phyloP scores from a whole-genome alignment of 2,329 filamentous ascomycete genomes.

The Fusarium globosum region DNA sequence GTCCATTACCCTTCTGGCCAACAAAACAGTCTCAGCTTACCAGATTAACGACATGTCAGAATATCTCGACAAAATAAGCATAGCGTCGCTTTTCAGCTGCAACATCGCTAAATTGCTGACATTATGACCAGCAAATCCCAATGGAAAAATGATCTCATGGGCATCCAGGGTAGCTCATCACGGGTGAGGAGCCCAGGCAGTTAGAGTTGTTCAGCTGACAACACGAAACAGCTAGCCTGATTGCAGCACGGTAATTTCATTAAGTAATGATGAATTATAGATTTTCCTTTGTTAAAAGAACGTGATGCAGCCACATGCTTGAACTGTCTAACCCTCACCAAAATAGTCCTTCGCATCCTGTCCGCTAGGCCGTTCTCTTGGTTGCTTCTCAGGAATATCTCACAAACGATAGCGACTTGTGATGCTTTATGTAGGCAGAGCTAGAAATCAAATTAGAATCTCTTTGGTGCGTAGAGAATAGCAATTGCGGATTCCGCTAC shows the following conservation, averaged over 20 bases:
- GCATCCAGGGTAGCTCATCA: background rate
- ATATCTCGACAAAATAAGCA: background rate
- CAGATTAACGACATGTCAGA: background rate
- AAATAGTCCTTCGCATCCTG: rapidly evolving
- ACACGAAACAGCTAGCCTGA: background rate
- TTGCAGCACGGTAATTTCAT: too few species aligned
- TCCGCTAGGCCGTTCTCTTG: rapidly evolving
- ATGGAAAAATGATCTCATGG: rapidly evolving
- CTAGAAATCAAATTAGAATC: too few species aligned
- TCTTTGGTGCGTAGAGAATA: too few species aligned
- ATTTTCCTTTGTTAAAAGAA: background rate
- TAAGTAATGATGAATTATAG: too few species aligned
- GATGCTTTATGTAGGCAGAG: too few species aligned
- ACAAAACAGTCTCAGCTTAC: background rate
- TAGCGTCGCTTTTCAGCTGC: background rate
- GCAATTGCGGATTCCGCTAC: background rate
- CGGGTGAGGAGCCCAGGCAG: rapidly evolving
- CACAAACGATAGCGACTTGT: background rate
- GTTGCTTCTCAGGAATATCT: rapidly evolving
- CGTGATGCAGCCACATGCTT: rapidly evolving
- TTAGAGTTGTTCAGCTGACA: background rate
- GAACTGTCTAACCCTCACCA: rapidly evolving
- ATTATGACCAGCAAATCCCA: background rate
- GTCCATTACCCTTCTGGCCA: background rate
- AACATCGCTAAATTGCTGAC: background rate